Evolutionary conservation across 2,329 filamentous ascomycete genomes (phyloP).

Genomic region (Drechmeria coniospora): DNA sequence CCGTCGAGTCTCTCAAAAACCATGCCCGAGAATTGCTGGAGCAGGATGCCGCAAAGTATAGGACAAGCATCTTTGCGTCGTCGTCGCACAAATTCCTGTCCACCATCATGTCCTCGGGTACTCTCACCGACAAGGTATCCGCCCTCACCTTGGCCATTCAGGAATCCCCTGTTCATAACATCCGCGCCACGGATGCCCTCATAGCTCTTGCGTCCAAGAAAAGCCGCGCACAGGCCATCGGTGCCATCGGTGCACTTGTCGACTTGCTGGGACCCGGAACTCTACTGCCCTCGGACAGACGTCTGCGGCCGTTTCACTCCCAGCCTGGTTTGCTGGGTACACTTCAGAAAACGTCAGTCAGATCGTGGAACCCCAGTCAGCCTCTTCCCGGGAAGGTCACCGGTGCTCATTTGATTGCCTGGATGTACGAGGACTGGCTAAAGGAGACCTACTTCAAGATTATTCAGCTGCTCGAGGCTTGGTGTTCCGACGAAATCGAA

Average conservation of each 20-base stretch:
- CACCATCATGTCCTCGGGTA: constrained; percentile 92
- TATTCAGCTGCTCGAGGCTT: constrained; percentile 76
- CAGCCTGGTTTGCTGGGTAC: constrained; percentile 64
- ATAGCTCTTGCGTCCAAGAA: constrained; percentile 78
- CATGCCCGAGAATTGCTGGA: constrained; percentile 65
- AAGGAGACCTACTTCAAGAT: constrained; percentile 90
- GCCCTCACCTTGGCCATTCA: constrained; percentile 87
- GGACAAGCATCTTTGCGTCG: constrained; percentile 56
- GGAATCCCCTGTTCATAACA: constrained; percentile 89
- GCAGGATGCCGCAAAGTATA: constrained; percentile 62
- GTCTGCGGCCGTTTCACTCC: constrained; percentile 61
- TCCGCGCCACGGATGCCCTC: constrained; percentile 74
- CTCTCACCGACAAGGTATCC: constrained; percentile 90
- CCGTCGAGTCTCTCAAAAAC: constrained; percentile 40
- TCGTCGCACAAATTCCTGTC: constrained; percentile 93
- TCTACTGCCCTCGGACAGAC: constrained; percentile 67
- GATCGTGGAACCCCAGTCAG: constrained; percentile 52
- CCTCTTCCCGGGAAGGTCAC: constrained; percentile 59
- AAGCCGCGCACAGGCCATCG: constrained; percentile 81
- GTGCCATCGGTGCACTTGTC: constrained; percentile 83
- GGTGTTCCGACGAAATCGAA: constrained; percentile 91
- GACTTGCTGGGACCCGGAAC: constrained; percentile 86
- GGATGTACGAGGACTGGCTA: constrained; percentile 90
- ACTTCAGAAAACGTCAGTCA: constrained; percentile 43
- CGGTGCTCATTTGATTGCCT: constrained; percentile 64